Percentiles rank a stretch among this genome's conserved stretches.
phyloP scores from a whole-genome alignment of 257 asterid species.

The Solanum megistacrolobum region DNA sequence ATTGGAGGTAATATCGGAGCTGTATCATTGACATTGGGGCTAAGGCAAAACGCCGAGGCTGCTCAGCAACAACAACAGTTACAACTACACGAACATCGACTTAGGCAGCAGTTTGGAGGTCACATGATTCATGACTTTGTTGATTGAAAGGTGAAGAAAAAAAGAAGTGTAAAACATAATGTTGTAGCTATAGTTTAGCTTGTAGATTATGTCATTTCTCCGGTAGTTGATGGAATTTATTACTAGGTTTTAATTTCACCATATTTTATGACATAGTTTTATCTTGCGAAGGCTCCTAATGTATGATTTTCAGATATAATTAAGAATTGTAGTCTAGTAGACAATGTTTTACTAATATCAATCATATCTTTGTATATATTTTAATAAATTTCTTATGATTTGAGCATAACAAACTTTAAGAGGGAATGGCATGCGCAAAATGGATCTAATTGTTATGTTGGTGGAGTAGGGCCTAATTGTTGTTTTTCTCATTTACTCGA shows the following conservation, averaged over 20 bases:
- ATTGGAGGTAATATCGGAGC: constrained; percentile 48
- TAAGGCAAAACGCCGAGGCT: constrained; percentile 50
- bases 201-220: background rate
- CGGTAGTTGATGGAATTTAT: background rate
- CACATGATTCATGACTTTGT: constrained; percentile 20
- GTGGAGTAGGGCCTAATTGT: too few species aligned
- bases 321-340: background rate
- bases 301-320: background rate
- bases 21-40: constrained; percentile 63
- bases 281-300: background rate
- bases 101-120: constrained; percentile 24
- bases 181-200: background rate
- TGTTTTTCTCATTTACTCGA: too few species aligned
- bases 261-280: background rate
- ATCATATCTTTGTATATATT: background rate
- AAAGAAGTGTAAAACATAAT: too few species aligned
- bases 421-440: background rate
- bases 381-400: background rate
- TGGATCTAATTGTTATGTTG: background rate
- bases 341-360: background rate
- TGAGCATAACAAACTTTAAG: background rate
- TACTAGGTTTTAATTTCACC: background rate
- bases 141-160: constrained; percentile 2
- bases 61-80: constrained; percentile 17
- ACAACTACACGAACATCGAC: constrained; percentile 18